Base-by-base conservation (phyloP, 768 basidiomycete species). In the Termitomyces sp. region DNA sequence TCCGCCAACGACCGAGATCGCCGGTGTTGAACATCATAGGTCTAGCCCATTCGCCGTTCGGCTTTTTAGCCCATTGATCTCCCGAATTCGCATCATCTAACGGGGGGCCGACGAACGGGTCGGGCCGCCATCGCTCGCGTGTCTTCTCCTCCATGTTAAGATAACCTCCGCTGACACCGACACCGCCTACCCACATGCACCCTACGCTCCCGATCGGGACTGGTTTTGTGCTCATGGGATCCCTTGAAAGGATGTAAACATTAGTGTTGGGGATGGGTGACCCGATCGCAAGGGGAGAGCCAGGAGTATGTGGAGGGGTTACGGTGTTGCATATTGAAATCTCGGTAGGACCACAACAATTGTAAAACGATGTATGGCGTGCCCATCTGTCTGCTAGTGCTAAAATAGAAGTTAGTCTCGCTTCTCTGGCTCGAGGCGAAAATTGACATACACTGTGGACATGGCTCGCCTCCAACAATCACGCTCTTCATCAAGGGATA, bases 181-280 rank as follows among this genome's bases (percentile, higher is more conserved):
- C 75, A 43, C 85, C 85, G 40, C 83, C 84, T n/a, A 80, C 85
- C 83, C 83, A 85, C 82, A 85, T 85, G 53, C 74, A 65, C 42
- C 76, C 76, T 47, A 71, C 66, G 13, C 69, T 60, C n/a, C 76
- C 76, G 26, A 77, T 73, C 9, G 74, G 71, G 4, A 71, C 60
- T 6, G 60, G 53, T 40, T 47, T 53, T 26, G 75, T 74, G 51
- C 66, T 61, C 54, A 65, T 62, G 71, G 73, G 58, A 71, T 84
- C 60, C 68, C 60, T 49, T 2, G 72, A 72, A 8, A 75, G 66
- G 27, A 75, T 62, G 57, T 75, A 75, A 0, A 76, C 72, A 14
- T 66, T 76, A 34, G 79, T 84, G 65, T 84, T 84, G 3, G 81
- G 81, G 4, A 76, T 80, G 5, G 82, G 82, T 3, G 64, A 68